Percentiles rank a stretch among this genome's conserved stretches.
Conservation (phyloP, 2,329 filamentous ascomycete genomes). For the Eurotiales sp. region DNA sequence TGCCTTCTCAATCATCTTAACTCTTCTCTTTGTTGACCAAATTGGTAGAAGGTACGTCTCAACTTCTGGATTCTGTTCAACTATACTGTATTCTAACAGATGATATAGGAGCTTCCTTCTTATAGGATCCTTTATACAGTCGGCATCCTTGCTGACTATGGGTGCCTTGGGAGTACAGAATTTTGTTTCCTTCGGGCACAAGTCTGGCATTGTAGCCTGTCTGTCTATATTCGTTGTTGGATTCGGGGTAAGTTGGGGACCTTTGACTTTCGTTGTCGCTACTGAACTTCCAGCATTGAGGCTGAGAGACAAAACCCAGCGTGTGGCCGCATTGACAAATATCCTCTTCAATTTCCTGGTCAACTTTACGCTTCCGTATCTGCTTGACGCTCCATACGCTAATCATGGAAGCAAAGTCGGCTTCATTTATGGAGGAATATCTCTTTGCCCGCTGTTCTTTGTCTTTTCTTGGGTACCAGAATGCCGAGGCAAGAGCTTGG, state of each 20-base stretch:
- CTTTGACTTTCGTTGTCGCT: slow-evolving; percentile 20
- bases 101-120: neutral
- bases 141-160: neutral
- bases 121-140: neutral
- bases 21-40: too few species aligned
- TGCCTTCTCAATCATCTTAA: too few species aligned
- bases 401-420: neutral
- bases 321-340: neutral
- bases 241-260: slow-evolving; percentile 18
- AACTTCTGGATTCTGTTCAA: too few species aligned
- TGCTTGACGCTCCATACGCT: neutral
- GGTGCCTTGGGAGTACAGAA: neutral
- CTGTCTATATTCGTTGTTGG: slow-evolving; percentile 12
- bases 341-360: neutral
- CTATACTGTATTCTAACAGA: neutral
- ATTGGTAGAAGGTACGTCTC: too few species aligned
- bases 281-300: slow-evolving; percentile 19
- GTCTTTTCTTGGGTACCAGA: neutral
- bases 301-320: slow-evolving; percentile 11
- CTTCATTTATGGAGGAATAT: neutral
- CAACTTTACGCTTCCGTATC: neutral
- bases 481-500: neutral
- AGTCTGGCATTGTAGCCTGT: neutral
- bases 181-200: neutral
- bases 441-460: neutral